phyloP scores from a whole-genome alignment of 495 filamentous ascomycete genomes.

The Durotheca rogersii region DNA sequence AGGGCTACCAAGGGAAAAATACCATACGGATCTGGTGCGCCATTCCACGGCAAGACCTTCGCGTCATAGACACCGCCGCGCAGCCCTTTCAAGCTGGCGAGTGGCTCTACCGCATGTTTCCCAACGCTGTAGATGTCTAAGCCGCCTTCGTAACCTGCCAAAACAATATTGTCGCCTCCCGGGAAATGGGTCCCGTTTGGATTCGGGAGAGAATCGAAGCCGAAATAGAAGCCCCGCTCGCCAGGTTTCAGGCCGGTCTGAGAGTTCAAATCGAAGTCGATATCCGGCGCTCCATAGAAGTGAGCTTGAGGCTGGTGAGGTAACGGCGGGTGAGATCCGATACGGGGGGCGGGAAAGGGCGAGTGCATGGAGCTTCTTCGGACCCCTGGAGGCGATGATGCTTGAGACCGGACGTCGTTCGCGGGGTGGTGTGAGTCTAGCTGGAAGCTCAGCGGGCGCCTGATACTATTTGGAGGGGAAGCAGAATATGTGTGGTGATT shows the following conservation, averaged over 20 bases:
- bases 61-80: slow-evolving; percentile 79
- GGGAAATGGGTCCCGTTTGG: slow-evolving; percentile 48
- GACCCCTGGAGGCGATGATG: slow-evolving; percentile 43
- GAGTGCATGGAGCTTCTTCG: slow-evolving; percentile 63
- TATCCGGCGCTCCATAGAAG: slow-evolving; percentile 63
- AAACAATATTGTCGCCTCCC: slow-evolving; percentile 64
- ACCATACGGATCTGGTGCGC: slow-evolving; percentile 25
- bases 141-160: slow-evolving; percentile 73
- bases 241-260: slow-evolving; percentile 56
- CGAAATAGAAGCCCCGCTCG: slow-evolving; percentile 68
- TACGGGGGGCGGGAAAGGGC: slow-evolving; percentile 47
- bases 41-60: slow-evolving; percentile 68
- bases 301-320: slow-evolving; percentile 82
- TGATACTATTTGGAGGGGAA: slow-evolving; percentile 48
- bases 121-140: slow-evolving; percentile 70
- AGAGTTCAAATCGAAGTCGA: slow-evolving; percentile 64
- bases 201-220: slow-evolving; percentile 69
- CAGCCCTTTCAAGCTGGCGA: slow-evolving; percentile 70
- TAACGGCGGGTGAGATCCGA: slow-evolving; percentile 61
- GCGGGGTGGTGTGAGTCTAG: slow-evolving; percentile 48
- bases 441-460: slow-evolving; percentile 55
- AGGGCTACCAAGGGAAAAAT: slow-evolving; percentile 68
- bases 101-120: slow-evolving; percentile 62
- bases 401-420: slow-evolving; percentile 47
- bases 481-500: slow-evolving; percentile 46